These are phyloP conservation scores for Pseudogymnoascus pannorum DNA, from an alignment of 2,329 filamentous ascomycete genomes.

Conservation along the genomic window DNA sequence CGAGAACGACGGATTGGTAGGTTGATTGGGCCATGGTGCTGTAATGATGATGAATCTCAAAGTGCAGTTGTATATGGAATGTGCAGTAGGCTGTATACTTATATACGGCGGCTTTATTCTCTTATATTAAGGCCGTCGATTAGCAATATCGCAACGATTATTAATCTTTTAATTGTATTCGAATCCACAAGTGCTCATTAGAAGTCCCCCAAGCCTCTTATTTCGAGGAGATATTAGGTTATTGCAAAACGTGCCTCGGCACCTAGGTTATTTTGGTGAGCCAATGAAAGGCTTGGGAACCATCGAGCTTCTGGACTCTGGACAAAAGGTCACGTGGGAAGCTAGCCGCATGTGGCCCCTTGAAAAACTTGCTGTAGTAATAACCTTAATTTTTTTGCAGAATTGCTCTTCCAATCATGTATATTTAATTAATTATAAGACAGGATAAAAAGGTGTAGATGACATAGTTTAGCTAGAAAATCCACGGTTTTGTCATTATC, in stretches of 20 bases:
- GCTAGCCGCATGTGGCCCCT: neutral
- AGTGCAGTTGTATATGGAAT: neutral
- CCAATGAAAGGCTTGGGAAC: neutral
- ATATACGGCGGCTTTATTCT: slow-evolving; percentile 1
- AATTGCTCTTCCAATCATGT: neutral
- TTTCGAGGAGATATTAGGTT: slow-evolving; percentile 9
- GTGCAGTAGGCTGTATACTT: neutral
- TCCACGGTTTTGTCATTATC: neutral
- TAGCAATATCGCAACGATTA: neutral
- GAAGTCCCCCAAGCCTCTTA: neutral
- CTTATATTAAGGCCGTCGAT: slow-evolving; percentile 6
- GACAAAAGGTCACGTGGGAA: neutral
- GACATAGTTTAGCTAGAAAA: neutral
- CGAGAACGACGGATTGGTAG: slow-evolving; percentile 45
- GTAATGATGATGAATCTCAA: neutral
- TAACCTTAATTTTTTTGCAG: neutral
- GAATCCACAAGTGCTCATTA: neutral
- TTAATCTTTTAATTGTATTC: neutral
- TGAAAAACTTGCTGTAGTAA: neutral
- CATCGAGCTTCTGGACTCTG: neutral
- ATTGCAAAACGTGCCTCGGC: slow-evolving; percentile 1
- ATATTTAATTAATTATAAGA: neutral
- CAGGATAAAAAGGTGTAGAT: neutral
- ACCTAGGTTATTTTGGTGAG: neutral
- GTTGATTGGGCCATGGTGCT: slow-evolving; percentile 16